These are phyloP conservation scores for Glomus cerebriforme DNA, from an alignment of 192 early-diverging fungal genomes.

Conservation along the genomic window DNA sequence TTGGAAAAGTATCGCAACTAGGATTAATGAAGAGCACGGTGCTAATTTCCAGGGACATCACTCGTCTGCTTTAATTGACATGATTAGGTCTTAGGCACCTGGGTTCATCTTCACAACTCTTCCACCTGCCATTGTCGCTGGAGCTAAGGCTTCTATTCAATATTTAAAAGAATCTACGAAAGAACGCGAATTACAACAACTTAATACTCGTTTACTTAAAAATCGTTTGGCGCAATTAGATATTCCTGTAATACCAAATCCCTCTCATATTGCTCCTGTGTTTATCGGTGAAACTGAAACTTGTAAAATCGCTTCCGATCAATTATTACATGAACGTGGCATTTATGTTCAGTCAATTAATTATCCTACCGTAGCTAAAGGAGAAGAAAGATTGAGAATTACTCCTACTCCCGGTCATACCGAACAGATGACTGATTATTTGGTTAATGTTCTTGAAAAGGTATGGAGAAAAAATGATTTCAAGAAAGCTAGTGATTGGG, in stretches of 20 bases:
- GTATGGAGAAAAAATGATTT: conserved; percentile 90
- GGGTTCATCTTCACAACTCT: conserved; percentile 99
- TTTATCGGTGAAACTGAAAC: conserved; percentile 96
- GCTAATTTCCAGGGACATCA: no score
- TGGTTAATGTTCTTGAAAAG: conserved; percentile 79
- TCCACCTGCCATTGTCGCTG: conserved; percentile 89
- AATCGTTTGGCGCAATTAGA: conserved; percentile 72
- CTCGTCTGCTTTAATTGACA: conserved; percentile 87
- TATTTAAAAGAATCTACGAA: conserved; percentile 83
- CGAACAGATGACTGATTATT: conserved; percentile 73
- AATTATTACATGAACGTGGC: conserved; percentile 82
- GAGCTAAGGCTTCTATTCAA: conserved; percentile 89
- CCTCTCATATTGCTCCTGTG: conserved; percentile 98
- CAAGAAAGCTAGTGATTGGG: conserved; percentile 86
- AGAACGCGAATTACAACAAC: conserved; percentile 92
- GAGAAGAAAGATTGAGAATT: conserved; percentile 96
- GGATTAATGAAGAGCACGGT: no score
- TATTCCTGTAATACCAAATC: conserved; percentile 98
- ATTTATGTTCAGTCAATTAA: conserved; percentile 99
- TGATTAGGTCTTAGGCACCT: conserved; percentile 95
- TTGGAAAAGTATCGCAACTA: no score
- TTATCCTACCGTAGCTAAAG: conserved; percentile 93
- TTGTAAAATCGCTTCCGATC: conserved; percentile 91
- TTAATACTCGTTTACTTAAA: conserved; percentile 90
- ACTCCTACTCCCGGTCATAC: conserved; percentile 97